Percentiles rank a stretch among this genome's conserved stretches.
phyloP scores from a whole-genome alignment of 495 filamentous ascomycete genomes.

The Annulohypoxylon bovei region DNA sequence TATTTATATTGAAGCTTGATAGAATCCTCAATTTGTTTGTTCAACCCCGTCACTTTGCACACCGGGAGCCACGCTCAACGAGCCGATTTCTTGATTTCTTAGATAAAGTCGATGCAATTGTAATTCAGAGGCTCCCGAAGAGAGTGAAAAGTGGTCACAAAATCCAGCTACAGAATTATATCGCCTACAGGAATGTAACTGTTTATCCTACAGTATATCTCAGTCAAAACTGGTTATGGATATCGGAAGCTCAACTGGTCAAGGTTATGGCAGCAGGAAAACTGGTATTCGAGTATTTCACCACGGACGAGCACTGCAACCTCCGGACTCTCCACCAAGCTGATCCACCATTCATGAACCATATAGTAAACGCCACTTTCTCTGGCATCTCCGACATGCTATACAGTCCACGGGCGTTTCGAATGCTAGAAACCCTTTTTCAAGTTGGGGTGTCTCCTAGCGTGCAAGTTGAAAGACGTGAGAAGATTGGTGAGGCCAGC shows the following conservation, averaged over 20 bases:
- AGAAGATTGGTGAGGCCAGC: not conserved
- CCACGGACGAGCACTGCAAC: not conserved
- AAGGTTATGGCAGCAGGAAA: not conserved
- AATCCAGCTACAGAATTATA: not conserved
- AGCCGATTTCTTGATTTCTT: not conserved
- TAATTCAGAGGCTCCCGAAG: not conserved
- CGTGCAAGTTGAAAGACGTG: not conserved
- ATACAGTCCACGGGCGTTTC: not conserved
- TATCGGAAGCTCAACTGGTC: not conserved
- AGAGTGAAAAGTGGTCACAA: not conserved
- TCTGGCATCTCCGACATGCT: not conserved
- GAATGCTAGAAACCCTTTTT: conserved; percentile 13
- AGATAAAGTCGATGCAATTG: not conserved
- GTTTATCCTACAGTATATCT: too few species aligned
- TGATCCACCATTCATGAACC: not conserved
- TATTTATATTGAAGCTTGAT: not conserved
- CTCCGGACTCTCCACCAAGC: not conserved
- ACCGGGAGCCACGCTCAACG: not conserved
- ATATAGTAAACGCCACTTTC: not conserved
- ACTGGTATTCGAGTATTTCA: conserved; percentile 8
- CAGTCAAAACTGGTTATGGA: too few species aligned
- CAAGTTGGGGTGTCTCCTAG: conserved; percentile 15
- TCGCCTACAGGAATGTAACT: too few species aligned
- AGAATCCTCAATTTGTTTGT: not conserved
- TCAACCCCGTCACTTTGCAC: not conserved